These are phyloP conservation scores for Eucalyptus melliodora DNA, from an alignment of 345 rosid species.

Conservation along the genomic window DNA sequence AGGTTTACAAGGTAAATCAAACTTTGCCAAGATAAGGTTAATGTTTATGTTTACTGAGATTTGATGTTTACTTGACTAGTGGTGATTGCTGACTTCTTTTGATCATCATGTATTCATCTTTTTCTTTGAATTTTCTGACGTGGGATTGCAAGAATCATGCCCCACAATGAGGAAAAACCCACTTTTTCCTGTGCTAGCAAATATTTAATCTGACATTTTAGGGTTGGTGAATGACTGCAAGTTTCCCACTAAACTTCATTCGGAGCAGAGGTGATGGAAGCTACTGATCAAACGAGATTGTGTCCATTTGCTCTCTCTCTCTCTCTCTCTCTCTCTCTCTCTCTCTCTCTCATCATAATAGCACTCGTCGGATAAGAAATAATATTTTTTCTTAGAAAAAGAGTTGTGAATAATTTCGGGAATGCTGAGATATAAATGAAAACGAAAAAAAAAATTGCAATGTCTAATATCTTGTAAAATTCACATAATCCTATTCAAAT, in stretches of 20 bases:
- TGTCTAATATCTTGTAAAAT: neutral
- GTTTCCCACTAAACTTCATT: neutral
- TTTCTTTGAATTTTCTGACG: neutral
- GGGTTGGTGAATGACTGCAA: neutral
- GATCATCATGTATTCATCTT: neutral
- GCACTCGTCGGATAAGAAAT: neutral
- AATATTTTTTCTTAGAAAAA: neutral
- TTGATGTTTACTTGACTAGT: neutral
- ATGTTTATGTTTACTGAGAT: neutral
- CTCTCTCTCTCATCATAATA: neutral
- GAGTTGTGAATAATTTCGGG: neutral
- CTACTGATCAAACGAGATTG: neutral
- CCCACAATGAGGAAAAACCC: neutral
- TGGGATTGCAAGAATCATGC: neutral
- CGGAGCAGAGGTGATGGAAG: neutral
- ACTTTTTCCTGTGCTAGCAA: neutral
- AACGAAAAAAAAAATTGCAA: neutral
- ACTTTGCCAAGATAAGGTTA: neutral
- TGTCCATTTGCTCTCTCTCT: neutral
- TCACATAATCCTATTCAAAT: neutral
- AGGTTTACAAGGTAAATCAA: neutral
- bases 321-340: neutral
- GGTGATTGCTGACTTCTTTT: neutral
- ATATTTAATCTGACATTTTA: neutral
- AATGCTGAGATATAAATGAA: neutral